phyloP scores from a whole-genome alignment of 441 rosid genomes.

The Gossypium schwendimanii region DNA sequence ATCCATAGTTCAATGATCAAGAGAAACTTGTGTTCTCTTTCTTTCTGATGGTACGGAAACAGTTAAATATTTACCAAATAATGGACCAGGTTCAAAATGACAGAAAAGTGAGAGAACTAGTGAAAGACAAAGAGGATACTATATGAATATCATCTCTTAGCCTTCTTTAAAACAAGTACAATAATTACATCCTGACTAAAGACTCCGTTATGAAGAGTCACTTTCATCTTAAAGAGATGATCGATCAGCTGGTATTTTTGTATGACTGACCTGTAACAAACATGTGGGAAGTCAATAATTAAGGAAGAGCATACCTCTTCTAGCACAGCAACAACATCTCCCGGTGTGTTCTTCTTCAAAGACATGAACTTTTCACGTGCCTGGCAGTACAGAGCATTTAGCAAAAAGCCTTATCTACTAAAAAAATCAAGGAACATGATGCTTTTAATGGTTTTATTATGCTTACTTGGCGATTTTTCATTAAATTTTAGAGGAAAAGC shows the following conservation, averaged over 20 bases:
- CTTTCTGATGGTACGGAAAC: neutral
- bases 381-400: slow-evolving; percentile 28
- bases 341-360: slow-evolving; percentile 72
- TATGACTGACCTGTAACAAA: no score
- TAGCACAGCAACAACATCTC: slow-evolving; percentile 65
- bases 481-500: neutral
- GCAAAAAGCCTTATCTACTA: neutral
- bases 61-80: neutral
- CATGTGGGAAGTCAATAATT: slow-evolving; percentile 7
- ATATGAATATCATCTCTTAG: neutral
- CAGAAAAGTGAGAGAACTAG: neutral
- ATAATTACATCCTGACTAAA: no score
- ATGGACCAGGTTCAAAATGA: neutral
- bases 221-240: no score
- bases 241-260: no score
- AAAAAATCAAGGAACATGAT: neutral
- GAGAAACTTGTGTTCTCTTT: neutral
- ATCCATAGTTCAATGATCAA: neutral
- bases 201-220: no score
- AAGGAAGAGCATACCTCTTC: slow-evolving; percentile 59
- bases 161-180: neutral
- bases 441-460: slow-evolving; percentile 6
- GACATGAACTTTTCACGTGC: slow-evolving; percentile 90
- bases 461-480: neutral
- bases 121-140: neutral